Evolutionary conservation across 352 stramenopile species (phyloP), one percentile per base, ranked within the genome.

Genomic region (Pythium grandisporangium): DNA sequence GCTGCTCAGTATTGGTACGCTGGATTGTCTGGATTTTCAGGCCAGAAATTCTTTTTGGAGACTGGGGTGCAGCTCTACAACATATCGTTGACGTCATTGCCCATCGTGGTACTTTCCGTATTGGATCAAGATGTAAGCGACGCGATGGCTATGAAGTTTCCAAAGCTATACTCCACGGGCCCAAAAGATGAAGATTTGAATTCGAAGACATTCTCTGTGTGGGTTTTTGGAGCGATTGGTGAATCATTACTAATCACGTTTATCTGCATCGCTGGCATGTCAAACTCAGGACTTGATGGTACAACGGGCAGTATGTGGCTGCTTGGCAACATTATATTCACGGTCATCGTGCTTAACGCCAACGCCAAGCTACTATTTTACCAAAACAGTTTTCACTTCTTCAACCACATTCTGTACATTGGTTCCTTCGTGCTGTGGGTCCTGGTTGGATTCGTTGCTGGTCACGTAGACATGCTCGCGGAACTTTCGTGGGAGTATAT

Each of bases 1-100:
- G 63, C 66, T 0, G 59, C 70, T 29, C 70, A 92, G 50, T 92
- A 79, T 43, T 87, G 68, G 70, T 87, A 81, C 55, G 81, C 79
- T 17, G 61, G 75, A 17, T 45, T 85, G 45, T 84, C 63, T 33
- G 79, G 71, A 2, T 88, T 88, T 33, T 90, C 76, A 2, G 76
- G 78, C 0, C 71, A 92, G 25, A 92, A 92, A 26, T 88, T 93
- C 42, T 93, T 84, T 51, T 49, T 93, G 1, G 79, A 90, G 37
- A 79, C 61, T 19, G 76, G 79, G 22, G 61, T 85, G 7, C 76
- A 90, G 43, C 42, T 90, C 12, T 93, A 90, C 58, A 93, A 93
- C 43, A 72, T 90, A 26, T 59, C 53, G 8, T 57, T 90, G 3
- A 93, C 79, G 13, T 63, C 76, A 10, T 51, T 86, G 25, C 77